Evolutionary conservation across 768 basidiomycete species (phyloP), one percentile per base, ranked within the genome.

Genomic region (Lactarius psammicola): DNA sequence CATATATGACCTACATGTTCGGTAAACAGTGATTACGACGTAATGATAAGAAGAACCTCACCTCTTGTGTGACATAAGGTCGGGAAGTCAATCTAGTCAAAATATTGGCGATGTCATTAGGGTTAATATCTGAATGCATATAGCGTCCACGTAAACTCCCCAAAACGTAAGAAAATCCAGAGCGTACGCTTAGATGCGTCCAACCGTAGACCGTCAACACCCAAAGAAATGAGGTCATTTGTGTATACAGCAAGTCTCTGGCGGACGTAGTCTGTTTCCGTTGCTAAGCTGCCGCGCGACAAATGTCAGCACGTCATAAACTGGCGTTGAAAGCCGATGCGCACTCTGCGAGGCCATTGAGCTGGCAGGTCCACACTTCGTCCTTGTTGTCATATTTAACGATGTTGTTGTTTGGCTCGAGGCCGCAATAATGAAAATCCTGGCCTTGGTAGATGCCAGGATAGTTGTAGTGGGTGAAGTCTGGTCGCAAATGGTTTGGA

Each of bases 401-500:
- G 61, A 88, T 86, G 62, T 81, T 77, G 68, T 87, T 81, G 2
- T 72, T 73, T 0, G 82, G 74, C 57, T 82, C 80, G 33, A 85
- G 76, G 4, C 87, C 85, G 68, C 86, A 88, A 71, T 87, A 82
- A 68, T 89, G 87, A 74, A 88, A 88, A 72, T 87, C 78, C 76
- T 81, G 62, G 56, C 31, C 9, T 9, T 72, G 57, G 59, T 75
- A 75, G 36, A 72, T 72, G 5, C 71, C 73, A 13, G 76, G 73
- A 63, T 77, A 77, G 44, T 63, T 31, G 66, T 85, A 87, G 64
- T 86, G 82, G 2, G 83, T 83, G 72, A 81, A 87, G 0, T 76
- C 67, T 70, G n/a, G 44, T 18, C 23, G 38, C 11, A 34, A 23
- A 23, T 26, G 1, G 15, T 17, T 60, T 15, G 20, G 13, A 54